Conservation (phyloP, 768 basidiomycete species). For the Mycena amicta region DNA sequence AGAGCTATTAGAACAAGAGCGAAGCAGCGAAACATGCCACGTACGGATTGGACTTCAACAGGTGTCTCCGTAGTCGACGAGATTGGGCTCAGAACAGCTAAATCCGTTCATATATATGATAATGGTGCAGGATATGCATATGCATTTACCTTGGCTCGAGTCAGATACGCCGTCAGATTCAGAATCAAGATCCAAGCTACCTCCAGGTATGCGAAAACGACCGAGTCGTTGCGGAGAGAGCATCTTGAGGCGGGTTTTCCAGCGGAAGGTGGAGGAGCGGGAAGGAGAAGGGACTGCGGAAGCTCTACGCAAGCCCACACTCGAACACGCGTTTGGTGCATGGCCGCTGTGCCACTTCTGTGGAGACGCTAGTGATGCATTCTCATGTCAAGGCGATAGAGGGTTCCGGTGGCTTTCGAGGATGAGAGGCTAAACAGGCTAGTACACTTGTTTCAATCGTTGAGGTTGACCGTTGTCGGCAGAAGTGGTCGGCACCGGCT, state of each 20-base stretch:
- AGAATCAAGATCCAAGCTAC: slow-evolving; percentile 12
- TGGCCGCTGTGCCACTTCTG: neutral
- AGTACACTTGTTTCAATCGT: too few relatives aligned
- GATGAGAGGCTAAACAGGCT: too few relatives aligned
- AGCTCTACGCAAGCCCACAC: neutral
- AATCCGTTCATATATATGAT: neutral
- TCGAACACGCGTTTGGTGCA: too few relatives aligned
- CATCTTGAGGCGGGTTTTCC: neutral
- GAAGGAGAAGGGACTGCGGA: neutral
- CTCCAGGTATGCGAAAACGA: slow-evolving; percentile 19
- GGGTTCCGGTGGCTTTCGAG: neutral
- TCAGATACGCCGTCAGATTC: slow-evolving; percentile 7
- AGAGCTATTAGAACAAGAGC: neutral
- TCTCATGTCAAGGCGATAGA: neutral
- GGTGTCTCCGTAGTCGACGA: neutral
- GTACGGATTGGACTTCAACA: slow-evolving; percentile 5
- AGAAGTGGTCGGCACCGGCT: too few relatives aligned
- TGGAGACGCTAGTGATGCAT: neutral
- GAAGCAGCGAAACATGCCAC: neutral
- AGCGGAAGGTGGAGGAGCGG: neutral
- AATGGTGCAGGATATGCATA: neutral
- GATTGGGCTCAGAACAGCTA: neutral
- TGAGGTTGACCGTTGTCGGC: too few relatives aligned
- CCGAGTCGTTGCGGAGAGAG: neutral
- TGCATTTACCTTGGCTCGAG: neutral